Evolutionary conservation across 208 protist genomes (phyloP), one percentile per base, ranked within the genome.

Genomic region (Blechomonas ayalai): DNA sequence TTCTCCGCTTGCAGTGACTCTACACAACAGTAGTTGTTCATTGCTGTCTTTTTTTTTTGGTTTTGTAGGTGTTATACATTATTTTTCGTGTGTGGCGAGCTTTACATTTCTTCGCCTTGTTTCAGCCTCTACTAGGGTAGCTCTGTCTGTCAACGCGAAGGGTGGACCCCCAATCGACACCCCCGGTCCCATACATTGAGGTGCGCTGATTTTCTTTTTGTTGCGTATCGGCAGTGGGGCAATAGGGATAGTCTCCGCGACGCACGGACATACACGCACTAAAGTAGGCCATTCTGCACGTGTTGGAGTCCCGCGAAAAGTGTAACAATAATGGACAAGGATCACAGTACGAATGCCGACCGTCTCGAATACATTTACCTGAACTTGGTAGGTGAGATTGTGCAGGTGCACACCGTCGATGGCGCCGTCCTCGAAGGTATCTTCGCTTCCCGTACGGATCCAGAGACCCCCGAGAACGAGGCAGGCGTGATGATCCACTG

Each of bases 361-460:
- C 77, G 87, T 29, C 66, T 95, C 19, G 72, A 90, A 47, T 95
- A 84, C 63, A 65, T 92, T 16, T 95, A 82, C 67, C 71, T 90
- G 26, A 95, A 92, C 63, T 40, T 95, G 34, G 75, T 95, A 0
- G 87, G 87, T 8, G 76, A 92, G 47, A 47, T 82, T 32, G 81
- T 95, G 23, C 62, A 74, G 47, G 64, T 91, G 5, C 69, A 81
- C 58, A 73, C 79, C 15, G 47, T 88, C 22, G 83, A 92, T 50
- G 83, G 83, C 23, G 53, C 69, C 7, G 40, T 76, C 42, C 49
- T 72, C 22, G 83, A 95, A 44, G 87, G 87, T 9, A 52, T 95
- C 13, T 92, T 95, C 52, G 73, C 87, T n/a, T 82, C 78, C 1
- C 71, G 82, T 23, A 76, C 78, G 0, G 85, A 93, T 47, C 62